A percentile compares a stretch with the other conserved stretches of the same genome.
Conservation (phyloP, 1,139 yeast genomes). For the Torulaspora pretoriensis region DNA sequence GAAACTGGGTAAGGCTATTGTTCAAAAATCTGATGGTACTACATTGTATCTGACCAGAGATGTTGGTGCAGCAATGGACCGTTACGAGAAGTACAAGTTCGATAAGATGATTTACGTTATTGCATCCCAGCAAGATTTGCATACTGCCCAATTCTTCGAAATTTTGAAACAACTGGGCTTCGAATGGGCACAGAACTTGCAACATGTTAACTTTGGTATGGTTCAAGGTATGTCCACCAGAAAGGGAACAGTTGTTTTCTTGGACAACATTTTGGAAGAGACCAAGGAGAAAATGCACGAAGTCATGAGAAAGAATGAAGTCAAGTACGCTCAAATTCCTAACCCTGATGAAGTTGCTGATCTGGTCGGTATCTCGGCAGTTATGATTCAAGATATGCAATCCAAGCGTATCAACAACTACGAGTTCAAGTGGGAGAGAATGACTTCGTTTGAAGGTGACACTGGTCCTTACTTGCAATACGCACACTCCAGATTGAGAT, state of each 20-base stretch:
- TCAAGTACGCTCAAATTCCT: constrained; percentile 87
- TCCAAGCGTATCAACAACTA: constrained; percentile 95
- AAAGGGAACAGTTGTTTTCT: constrained; percentile 96
- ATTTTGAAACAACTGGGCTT: constrained; percentile 88
- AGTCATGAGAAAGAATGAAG: constrained; percentile 91
- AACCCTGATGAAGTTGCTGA: constrained; percentile 96
- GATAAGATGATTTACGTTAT: constrained; percentile 96
- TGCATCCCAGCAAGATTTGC: constrained; percentile 95
- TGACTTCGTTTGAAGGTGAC: constrained; percentile 98
- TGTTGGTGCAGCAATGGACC: constrained; percentile 93
- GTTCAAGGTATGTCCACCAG: constrained; percentile 98
- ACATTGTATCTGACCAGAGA: constrained; percentile 93
- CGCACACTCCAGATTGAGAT: constrained; percentile 95
- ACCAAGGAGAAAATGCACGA: constrained; percentile 95
- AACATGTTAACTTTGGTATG: constrained; percentile 94
- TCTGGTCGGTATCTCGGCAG: constrained; percentile 92
- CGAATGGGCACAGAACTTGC: constrained; percentile 77
- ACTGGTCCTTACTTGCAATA: constrained; percentile 99
- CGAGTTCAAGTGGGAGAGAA: constrained; percentile 96
- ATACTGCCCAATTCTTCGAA: constrained; percentile 90
- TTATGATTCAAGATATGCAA: constrained; percentile 99
- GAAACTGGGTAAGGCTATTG: constrained; percentile 89
- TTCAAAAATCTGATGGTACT: constrained; percentile 94
- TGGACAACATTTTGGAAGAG: constrained; percentile 90
- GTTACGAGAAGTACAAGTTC: constrained; percentile 78